Conservation (phyloP, 495 filamentous ascomycete species). For the Xylaria bambusicola region DNA sequence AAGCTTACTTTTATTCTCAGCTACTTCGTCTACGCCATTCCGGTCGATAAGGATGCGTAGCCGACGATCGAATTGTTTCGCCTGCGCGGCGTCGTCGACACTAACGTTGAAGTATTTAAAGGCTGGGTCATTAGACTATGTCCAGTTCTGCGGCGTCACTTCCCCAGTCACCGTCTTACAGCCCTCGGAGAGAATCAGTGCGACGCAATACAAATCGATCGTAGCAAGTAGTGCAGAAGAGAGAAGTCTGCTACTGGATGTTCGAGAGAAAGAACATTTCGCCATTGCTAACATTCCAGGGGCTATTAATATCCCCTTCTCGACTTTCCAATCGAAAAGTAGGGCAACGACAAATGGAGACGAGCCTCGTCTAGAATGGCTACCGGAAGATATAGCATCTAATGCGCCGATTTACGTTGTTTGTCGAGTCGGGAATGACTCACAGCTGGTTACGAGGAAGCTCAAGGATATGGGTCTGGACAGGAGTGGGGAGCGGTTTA, state of each 20-base stretch:
- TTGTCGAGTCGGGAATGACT: conserved; percentile 87
- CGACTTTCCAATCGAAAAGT: conserved; percentile 47
- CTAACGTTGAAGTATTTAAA: conserved; percentile 64
- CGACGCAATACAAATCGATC: conserved; percentile 51
- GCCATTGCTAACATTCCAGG: conserved; percentile 73
- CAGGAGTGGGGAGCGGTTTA: conserved; percentile 54
- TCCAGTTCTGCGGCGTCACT: conserved; percentile 70
- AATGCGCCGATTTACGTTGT: conserved; percentile 68
- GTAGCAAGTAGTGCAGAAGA: conserved; percentile 26
- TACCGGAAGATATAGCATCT: conserved; percentile 38
- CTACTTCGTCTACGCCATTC: conserved; percentile 65
- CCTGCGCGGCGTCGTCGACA: conserved; percentile 64
- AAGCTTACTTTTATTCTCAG: conserved; percentile 72
- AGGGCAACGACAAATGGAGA: conserved; percentile 26
- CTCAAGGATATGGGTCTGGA: conserved; percentile 69
- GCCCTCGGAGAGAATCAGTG: conserved; percentile 63
- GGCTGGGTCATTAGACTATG: conserved; percentile 71
- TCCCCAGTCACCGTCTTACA: conserved; percentile 53
- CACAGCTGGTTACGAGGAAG: conserved; percentile 72
- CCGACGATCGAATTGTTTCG: conserved; percentile 67
- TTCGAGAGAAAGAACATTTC: conserved; percentile 81
- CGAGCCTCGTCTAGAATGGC: conserved; percentile 39
- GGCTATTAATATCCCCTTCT: conserved; percentile 78
- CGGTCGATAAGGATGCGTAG: conserved; percentile 70
- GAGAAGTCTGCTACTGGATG: conserved; percentile 70